Evolutionary conservation across 192 early-diverging fungal species (phyloP).

Genomic region (Endogone sp.): DNA sequence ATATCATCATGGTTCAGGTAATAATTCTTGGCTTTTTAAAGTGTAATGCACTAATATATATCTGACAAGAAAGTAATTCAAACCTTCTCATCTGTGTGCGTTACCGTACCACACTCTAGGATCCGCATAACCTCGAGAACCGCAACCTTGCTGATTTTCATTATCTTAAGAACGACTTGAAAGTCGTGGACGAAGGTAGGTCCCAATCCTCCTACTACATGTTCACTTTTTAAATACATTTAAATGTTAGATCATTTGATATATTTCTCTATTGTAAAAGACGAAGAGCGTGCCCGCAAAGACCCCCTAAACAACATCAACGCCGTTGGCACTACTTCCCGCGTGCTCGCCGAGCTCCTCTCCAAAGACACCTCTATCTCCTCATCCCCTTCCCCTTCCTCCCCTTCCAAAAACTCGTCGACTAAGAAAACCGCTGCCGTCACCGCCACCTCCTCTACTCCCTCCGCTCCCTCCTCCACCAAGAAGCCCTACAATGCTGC

Average conservation of each 20-base stretch:
- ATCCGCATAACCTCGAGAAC: slow-evolving; percentile 71
- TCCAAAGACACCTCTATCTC: slow-evolving; percentile 24
- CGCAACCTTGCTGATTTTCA: slow-evolving; percentile 72
- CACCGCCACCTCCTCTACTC: not conserved
- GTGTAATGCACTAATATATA: no score
- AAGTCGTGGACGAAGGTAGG: slow-evolving; percentile 47
- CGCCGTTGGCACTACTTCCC: slow-evolving; percentile 47
- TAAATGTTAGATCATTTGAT: not conserved
- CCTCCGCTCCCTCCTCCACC: slow-evolving; percentile 23
- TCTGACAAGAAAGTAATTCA: no score
- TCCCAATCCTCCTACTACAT: slow-evolving; percentile 2
- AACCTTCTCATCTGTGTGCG: not conserved
- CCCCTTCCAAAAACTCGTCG: slow-evolving; percentile 56
- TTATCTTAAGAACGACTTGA: slow-evolving; percentile 67
- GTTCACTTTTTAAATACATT: not conserved
- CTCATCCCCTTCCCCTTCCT: not conserved
- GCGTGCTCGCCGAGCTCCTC: slow-evolving; percentile 51
- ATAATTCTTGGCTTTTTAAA: not conserved
- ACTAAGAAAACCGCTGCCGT: slow-evolving; percentile 31
- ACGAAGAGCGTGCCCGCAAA: slow-evolving; percentile 39
- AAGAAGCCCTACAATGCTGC: slow-evolving; percentile 72
- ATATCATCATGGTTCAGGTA: slow-evolving; percentile 86
- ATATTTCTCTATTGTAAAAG: slow-evolving; percentile 9
- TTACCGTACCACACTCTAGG: slow-evolving; percentile 33
- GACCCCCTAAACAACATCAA: slow-evolving; percentile 63